phyloP scores from a whole-genome alignment of 139 green algal genomes.

The Ulvella scutata region DNA sequence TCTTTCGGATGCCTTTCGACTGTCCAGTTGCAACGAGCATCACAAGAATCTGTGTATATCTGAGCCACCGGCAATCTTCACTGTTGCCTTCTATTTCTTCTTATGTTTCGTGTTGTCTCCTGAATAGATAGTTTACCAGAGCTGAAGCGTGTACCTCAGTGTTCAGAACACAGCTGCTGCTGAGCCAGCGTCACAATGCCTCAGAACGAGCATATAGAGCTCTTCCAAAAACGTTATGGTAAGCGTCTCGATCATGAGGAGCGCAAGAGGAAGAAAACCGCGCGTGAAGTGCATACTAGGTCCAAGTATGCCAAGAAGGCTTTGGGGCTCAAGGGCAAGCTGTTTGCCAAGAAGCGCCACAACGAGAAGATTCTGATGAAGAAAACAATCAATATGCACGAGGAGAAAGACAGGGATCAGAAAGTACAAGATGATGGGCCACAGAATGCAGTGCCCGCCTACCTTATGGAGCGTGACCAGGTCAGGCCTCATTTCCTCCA shows the following conservation, averaged over 20 bases:
- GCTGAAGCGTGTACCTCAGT: no score
- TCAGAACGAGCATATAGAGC: conserved; percentile 97
- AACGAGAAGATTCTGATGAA: conserved; percentile 96
- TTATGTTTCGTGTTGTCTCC: no score
- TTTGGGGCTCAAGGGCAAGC: conserved; percentile 88
- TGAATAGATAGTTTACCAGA: no score
- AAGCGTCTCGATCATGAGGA: conserved; percentile 75
- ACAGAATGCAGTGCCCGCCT: conserved; percentile 83
- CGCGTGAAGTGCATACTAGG: conserved; percentile 79
- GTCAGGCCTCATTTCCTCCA: no score
- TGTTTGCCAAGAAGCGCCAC: conserved; percentile 93
- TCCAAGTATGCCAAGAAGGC: conserved; percentile 53
- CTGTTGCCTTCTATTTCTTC: no score
- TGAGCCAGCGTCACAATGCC: conserved; percentile 73
- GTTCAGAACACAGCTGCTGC: no score
- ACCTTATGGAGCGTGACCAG: conserved; percentile 96
- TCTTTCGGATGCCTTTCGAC: no score
- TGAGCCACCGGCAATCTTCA: no score
- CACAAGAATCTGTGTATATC: no score
- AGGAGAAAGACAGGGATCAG: conserved; percentile 83
- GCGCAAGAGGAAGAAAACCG: conserved; percentile 88
- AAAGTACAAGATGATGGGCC: conserved; percentile 74
- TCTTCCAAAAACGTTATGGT: conserved; percentile 90
- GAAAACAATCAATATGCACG: conserved; percentile 97
- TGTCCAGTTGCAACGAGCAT: no score